Base-by-base conservation (phyloP, 352 stramenopile species). In the Sclerospora graminicola region DNA sequence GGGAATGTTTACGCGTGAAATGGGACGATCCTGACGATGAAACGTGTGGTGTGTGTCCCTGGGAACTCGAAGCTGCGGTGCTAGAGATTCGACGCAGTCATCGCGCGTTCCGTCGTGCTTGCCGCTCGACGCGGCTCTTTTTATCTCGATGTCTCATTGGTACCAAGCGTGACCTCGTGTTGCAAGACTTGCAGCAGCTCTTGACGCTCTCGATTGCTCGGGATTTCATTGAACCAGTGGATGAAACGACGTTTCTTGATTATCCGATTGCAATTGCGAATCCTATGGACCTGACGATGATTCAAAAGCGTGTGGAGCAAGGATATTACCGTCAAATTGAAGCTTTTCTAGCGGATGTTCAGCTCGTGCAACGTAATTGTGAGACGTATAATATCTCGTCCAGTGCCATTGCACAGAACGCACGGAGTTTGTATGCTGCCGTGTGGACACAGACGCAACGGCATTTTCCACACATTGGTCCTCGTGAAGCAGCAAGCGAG, bases 261-360 rank as follows among this genome's bases (percentile, higher is more conserved):
- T 95, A 95, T 39, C 52, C 81, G 34, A 77, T 84, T 11, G 86
- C 76, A 16, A 58, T 95, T 18, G 75, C 81, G 2, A 92, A 93
- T 41, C 77, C 81, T 2, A 84, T 95, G 27, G 82, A 95, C 48
- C 51, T 95, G 23, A 82, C 60, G 4, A 81, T 84, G 51, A 89
- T 95, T 29, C 66, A 73, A 9, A 57, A 72, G 28, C 76, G 83
- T 13, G 39, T 95, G 10, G 55, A 60, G 9, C 51, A 59, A 5
- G 61, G 61, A 0, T 95, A 90, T 47, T 95, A 93, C 37, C 79
- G 83, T 6, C 83, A 95, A 48, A 57, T 92, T 6, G 78, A 91
- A 33, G 81, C 79, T 1, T 82, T 93, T 32, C 54, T 90, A 24
- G 62, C 76, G 7, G 83, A 95, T 45, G 57, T 85, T 1, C 69